Conservation (phyloP, 306 rosid species). For the Rosa multiflora region DNA sequence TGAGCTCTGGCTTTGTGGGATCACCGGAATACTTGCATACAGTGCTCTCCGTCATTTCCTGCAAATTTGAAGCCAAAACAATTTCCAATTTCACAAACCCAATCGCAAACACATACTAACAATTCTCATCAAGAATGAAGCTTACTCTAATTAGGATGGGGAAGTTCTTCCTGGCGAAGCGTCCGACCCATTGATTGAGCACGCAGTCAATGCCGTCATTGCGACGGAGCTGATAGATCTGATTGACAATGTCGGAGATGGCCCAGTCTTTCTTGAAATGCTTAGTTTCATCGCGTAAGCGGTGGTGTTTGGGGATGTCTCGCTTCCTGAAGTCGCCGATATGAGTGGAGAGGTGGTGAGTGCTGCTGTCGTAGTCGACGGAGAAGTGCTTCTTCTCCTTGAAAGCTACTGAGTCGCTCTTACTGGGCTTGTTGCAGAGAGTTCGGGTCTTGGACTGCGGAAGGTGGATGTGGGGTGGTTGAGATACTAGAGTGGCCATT, state of each 20-base stretch:
- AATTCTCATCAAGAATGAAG: neutral
- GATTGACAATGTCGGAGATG: constrained; percentile 64
- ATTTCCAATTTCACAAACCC: neutral
- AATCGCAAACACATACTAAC: neutral
- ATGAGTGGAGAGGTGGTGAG: constrained; percentile 49
- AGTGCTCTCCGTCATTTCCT: constrained; percentile 76
- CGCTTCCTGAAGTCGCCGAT: constrained; percentile 58
- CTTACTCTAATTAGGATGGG: constrained; percentile 68
- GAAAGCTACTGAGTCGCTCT: constrained; percentile 43
- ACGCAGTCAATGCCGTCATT: constrained; percentile 62
- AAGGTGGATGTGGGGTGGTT: constrained; percentile 20
- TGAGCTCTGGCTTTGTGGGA: too few relatives aligned
- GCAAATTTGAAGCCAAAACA: neutral
- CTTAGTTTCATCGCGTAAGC: constrained; percentile 56
- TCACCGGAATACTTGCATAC: constrained; percentile 60
- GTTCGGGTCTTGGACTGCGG: constrained; percentile 20
- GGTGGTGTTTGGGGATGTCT: constrained; percentile 58
- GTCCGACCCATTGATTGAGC: constrained; percentile 83
- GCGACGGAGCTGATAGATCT: constrained; percentile 43
- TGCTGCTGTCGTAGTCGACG: constrained; percentile 80
- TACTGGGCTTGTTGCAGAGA: constrained; percentile 22
- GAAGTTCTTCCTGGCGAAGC: constrained; percentile 84
- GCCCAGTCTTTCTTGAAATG: constrained; percentile 88
- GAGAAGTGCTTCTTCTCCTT: constrained; percentile 62
- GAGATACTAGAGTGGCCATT: constrained; percentile 43